Conservation (phyloP, 768 basidiomycete species). For the Steccherinum ochraceum region DNA sequence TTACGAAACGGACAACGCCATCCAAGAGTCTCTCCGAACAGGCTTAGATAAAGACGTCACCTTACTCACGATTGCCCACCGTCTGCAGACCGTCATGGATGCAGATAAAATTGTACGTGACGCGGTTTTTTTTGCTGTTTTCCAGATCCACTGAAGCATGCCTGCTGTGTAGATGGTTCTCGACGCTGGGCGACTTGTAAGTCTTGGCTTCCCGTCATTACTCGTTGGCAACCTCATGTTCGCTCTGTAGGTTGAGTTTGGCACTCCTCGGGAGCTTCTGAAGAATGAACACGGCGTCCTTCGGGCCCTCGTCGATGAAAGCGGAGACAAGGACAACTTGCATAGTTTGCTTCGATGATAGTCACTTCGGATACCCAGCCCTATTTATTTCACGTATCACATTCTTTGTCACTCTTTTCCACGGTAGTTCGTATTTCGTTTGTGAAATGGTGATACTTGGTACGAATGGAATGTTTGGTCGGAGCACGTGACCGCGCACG, state of each 20-base stretch:
- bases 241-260: conserved; percentile 47
- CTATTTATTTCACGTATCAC: too few relatives aligned
- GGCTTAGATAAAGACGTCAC: conserved; percentile 38
- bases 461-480: too few relatives aligned
- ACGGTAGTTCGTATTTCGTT: too few relatives aligned
- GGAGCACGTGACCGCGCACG: too few relatives aligned
- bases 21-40: conserved; percentile 48
- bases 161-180: conserved; percentile 36
- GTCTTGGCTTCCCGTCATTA: too few relatives aligned
- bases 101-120: conserved; percentile 46
- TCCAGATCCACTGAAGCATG: too few relatives aligned
- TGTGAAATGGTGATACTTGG: too few relatives aligned
- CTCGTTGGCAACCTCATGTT: too few relatives aligned
- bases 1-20: conserved; percentile 48
- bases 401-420: too few relatives aligned
- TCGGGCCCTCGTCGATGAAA: conserved; percentile 31
- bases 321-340: conserved; percentile 32
- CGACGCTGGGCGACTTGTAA: conserved; percentile 34
- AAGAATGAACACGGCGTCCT: conserved; percentile 27
- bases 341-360: too few relatives aligned
- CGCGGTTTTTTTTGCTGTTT: too few relatives aligned
- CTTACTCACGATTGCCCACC: conserved; percentile 53
- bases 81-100: conserved; percentile 53
- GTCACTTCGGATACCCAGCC: too few relatives aligned
- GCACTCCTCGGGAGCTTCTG: conserved; percentile 34